Evolutionary conservation across 257 asterid species (phyloP).

Genomic region (Solanum gandarillasii): DNA sequence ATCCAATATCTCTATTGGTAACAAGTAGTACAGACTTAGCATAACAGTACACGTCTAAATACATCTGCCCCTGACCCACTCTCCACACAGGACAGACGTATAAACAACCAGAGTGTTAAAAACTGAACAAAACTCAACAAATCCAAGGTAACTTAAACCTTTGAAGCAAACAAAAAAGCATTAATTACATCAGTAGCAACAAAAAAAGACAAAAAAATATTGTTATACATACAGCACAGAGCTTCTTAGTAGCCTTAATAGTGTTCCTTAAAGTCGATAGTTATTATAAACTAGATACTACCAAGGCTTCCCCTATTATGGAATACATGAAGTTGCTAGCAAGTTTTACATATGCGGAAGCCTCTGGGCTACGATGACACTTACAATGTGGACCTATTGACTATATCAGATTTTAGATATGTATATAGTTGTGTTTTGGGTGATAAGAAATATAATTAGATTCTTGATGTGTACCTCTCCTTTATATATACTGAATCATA

Average conservation of each 20-base stretch:
- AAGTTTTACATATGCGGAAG: no score
- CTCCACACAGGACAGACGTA: background rate
- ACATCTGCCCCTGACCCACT: background rate
- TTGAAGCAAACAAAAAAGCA: background rate
- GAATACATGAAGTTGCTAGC: no score
- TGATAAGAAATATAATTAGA: no score
- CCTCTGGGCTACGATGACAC: no score
- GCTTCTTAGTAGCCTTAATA: slow-evolving; percentile 48
- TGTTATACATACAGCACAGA: slow-evolving; percentile 53
- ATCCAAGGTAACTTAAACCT: background rate
- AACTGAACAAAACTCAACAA: background rate
- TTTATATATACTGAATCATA: background rate
- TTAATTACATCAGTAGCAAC: background rate
- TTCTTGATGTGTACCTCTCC: background rate
- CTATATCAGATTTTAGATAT: no score
- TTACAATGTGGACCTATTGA: no score
- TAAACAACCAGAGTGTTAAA: background rate
- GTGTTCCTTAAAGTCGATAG: no score
- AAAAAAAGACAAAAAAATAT: background rate
- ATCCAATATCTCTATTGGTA: background rate
- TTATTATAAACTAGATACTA: no score
- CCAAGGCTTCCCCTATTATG: no score
- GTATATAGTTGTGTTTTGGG: no score
- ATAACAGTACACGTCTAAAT: background rate
- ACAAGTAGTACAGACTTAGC: background rate